Evolutionary conservation across 179 eudicot species (phyloP), one percentile per base, ranked within the genome.

Genomic region (Sideroxylon spinosum): DNA sequence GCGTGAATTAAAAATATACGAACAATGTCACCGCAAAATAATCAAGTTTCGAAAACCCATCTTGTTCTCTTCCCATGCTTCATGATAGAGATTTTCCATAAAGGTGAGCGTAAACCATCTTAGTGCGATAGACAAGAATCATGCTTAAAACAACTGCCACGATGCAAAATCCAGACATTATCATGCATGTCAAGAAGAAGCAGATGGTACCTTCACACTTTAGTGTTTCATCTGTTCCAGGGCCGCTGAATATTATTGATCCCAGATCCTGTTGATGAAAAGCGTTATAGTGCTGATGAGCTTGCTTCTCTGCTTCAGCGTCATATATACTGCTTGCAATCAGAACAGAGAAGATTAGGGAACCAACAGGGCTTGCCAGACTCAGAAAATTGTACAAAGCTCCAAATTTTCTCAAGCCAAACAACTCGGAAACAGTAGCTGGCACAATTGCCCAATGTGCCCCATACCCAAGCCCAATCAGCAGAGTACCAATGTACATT

Each of bases 71-170:
- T 57, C 68, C 6, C 67, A 2, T 13, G 56, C 48, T 19, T 84
- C 79, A 89, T 71, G 86, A 52, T 26, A 86, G 91, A 29, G 90
- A 48, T 81, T 81, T 89, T 60, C 98, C 97, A 79, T 93, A 93
- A 32, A 93, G 89, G 65, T 88, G 62, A 25, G 89, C 81, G 56
- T 93, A 93, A 75, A 93, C 98, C 69, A 79, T 22, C 89, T 87
- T 93, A 44, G 98, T 93, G 70, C 98, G 89, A 74, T 80, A 66
- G 23, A 93, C 98, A 14, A 93, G 98, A 85, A 88, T 86, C 89
- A 84, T 72, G 85, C 92, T 92, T 73, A 92, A 76, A 66, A 80
- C 64, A 82, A 82, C 89, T 12, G 97, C 98, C 28, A 88, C 17
- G 28, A 92, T 80, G 86, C 97, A 92, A 19, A 93, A 80, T 23